Evolutionary conservation across 1,284 basidiomycete genomes (phyloP), one percentile per base, ranked within the genome.

Genomic region (Leccinum fuscescens): DNA sequence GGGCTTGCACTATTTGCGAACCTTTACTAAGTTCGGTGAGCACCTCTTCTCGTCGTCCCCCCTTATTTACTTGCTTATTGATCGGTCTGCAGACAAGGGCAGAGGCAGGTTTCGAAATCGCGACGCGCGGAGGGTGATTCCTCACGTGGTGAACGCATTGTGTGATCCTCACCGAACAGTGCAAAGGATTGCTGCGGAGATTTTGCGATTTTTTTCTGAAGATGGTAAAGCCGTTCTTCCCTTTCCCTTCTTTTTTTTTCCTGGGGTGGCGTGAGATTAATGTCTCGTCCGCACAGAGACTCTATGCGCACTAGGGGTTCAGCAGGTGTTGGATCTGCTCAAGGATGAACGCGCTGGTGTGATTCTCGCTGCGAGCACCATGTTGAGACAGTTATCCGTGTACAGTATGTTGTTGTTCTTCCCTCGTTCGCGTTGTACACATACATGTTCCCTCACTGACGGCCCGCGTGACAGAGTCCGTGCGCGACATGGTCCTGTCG

Each of bases 1-100:
- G 2, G 62, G 66, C 7, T 58, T 71, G 54, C 66, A 73, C 44
- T 71, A 71, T 35, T 52, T 71, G 5, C 68, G 64, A 9, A 24
- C 62, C 1, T 39, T 74, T 9, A 59, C 64, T 51, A 27, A 56
- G 61, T 62, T 67, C 11, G 67, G 72, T 71, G 11, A 4, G 64
- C 15, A 50, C 9, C 24, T 24, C 24, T 24, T 50, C 14, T 46
- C n/a, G 9, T 17, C 9, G n/a, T 46, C 44, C 20, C 20, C 6
- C 20, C 7, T 22, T 8, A 11, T 27, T 8, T 11, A 0, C 24
- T 50, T 1, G 48, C 24, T 50, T n/a, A n/a, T 1, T 11, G 49
- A 9, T 50, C 5, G 8, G 24, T 11, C 24, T 27, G 3, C 15
- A 68, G 68, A 68, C 1, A 27, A 0, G 9, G 49, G 46, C 1